phyloP scores from a whole-genome alignment of 768 basidiomycete species.

The Xerocomellus intermedius region DNA sequence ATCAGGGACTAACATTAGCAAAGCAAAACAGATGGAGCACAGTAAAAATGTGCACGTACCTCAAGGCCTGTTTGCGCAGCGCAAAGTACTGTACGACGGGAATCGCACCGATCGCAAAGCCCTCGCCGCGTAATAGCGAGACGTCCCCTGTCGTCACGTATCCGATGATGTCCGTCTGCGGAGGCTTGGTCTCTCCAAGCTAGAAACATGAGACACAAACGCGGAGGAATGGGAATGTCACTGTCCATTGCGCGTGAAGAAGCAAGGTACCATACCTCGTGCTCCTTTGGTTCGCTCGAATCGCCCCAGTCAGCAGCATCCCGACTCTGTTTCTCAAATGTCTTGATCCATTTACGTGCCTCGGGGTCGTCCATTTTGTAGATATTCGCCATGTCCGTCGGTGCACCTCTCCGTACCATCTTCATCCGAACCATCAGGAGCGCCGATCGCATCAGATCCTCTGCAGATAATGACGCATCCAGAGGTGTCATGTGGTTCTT shows the following conservation, averaged over 20 bases:
- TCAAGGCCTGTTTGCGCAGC: slow-evolving; percentile 48
- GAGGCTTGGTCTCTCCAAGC: slow-evolving; percentile 46
- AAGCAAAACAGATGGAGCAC: neutral
- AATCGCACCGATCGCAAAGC: slow-evolving; percentile 75
- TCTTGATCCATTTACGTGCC: slow-evolving; percentile 45
- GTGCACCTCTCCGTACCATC: slow-evolving; percentile 66
- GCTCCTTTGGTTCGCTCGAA: slow-evolving; percentile 21
- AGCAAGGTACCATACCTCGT: slow-evolving; percentile 26
- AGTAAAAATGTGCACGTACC: slow-evolving; percentile 22
- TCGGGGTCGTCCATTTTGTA: slow-evolving; percentile 61
- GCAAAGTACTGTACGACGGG: slow-evolving; percentile 53
- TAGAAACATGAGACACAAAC: slow-evolving; percentile 21
- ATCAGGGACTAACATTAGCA: neutral
- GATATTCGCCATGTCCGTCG: slow-evolving; percentile 71
- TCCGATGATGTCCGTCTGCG: slow-evolving; percentile 58
- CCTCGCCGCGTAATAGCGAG: slow-evolving; percentile 76
- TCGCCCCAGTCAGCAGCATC: slow-evolving; percentile 15
- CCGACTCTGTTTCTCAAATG: slow-evolving; percentile 20
- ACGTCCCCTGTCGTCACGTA: slow-evolving; percentile 83
- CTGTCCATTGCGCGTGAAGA: neutral
- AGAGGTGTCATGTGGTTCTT: slow-evolving; percentile 51
- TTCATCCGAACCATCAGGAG: slow-evolving; percentile 65
- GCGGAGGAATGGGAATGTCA: neutral
- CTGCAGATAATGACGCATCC: slow-evolving; percentile 31
- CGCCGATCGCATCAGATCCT: slow-evolving; percentile 55